Percentiles rank a stretch among this genome's conserved stretches.
Evolutionary conservation across 805 yeast species (phyloP).

Genomic region (Barnettozyma pratensis): DNA sequence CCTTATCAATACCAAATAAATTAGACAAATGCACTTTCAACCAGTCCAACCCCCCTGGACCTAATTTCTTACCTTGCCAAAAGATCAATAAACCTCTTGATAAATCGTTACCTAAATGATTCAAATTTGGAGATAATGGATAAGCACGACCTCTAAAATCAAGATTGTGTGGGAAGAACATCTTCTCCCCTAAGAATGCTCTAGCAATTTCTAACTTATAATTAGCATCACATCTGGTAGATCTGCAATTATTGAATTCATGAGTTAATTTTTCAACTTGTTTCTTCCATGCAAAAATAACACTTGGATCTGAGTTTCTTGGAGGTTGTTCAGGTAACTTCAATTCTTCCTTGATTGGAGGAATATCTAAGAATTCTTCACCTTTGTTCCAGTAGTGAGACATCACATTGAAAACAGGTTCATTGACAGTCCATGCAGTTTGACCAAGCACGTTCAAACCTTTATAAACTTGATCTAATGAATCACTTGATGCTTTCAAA

Average conservation of each 20-base stretch:
- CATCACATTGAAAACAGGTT: slow-evolving; percentile 59
- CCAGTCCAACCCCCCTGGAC: slow-evolving; percentile 64
- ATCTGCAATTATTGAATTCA: slow-evolving; percentile 63
- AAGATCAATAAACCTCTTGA: slow-evolving; percentile 66
- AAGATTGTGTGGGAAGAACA: slow-evolving; percentile 75
- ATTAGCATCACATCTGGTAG: slow-evolving; percentile 90
- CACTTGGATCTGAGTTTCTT: slow-evolving; percentile 65
- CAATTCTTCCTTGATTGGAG: slow-evolving; percentile 46
- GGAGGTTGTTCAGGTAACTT: slow-evolving; percentile 55
- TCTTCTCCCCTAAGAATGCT: slow-evolving; percentile 76
- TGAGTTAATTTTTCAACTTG: slow-evolving; percentile 51
- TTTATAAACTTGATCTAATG: slow-evolving; percentile 60
- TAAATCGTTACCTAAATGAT: slow-evolving; percentile 76
- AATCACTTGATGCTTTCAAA: slow-evolving; percentile 74
- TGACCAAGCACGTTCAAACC: slow-evolving; percentile 84
- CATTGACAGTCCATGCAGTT: slow-evolving; percentile 91
- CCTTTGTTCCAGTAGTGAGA: slow-evolving; percentile 87
- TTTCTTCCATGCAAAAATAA: slow-evolving; percentile 62
- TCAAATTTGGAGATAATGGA: slow-evolving; percentile 75
- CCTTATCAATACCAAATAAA: slow-evolving; percentile 70
- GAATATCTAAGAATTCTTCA: slow-evolving; percentile 64
- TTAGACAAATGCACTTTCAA: slow-evolving; percentile 72
- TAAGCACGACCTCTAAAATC: slow-evolving; percentile 85
- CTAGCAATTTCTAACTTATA: slow-evolving; percentile 94
- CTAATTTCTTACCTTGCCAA: slow-evolving; percentile 73